Evolutionary conservation across 2,329 filamentous ascomycete genomes (phyloP).

Genomic region (Sclerotinia borealis): DNA sequence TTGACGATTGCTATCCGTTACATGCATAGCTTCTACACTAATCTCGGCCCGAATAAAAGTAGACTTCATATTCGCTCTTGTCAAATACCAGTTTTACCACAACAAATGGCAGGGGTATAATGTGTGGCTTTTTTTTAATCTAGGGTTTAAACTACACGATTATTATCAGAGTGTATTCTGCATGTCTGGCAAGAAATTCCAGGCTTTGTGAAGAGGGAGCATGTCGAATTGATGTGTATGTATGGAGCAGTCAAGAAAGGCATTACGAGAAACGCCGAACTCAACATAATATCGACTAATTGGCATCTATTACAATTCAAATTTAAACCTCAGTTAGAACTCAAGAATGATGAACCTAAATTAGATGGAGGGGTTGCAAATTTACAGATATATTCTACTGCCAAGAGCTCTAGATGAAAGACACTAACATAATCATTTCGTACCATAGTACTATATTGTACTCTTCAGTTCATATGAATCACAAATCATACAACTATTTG

Average conservation of each 20-base stretch:
- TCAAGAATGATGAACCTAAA: neutral
- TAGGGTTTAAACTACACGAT: too few relatives aligned
- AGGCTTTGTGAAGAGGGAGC: neutral
- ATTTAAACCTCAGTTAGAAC: neutral
- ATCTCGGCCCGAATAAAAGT: too few relatives aligned
- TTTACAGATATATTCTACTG: neutral
- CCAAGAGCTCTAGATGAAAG: neutral
- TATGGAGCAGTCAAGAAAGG: neutral
- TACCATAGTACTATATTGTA: neutral
- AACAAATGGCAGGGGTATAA: too few relatives aligned
- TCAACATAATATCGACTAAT: neutral
- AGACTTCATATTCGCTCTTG: too few relatives aligned
- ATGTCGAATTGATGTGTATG: too few relatives aligned
- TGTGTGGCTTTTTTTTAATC: too few relatives aligned
- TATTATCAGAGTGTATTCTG: too few relatives aligned
- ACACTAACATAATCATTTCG: fast-evolving
- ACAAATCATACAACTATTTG: fast-evolving
- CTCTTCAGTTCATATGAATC: neutral
- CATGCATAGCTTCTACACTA: too few relatives aligned
- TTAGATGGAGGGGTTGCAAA: neutral
- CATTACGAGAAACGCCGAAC: too few relatives aligned
- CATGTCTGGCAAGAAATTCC: neutral
- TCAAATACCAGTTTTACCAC: too few relatives aligned
- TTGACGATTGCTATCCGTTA: too few relatives aligned
- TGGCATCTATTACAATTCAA: too few relatives aligned